Evolutionary conservation across 208 protist species (phyloP), one percentile per base, ranked within the genome.

Genomic region (Strigomonas culicis): DNA sequence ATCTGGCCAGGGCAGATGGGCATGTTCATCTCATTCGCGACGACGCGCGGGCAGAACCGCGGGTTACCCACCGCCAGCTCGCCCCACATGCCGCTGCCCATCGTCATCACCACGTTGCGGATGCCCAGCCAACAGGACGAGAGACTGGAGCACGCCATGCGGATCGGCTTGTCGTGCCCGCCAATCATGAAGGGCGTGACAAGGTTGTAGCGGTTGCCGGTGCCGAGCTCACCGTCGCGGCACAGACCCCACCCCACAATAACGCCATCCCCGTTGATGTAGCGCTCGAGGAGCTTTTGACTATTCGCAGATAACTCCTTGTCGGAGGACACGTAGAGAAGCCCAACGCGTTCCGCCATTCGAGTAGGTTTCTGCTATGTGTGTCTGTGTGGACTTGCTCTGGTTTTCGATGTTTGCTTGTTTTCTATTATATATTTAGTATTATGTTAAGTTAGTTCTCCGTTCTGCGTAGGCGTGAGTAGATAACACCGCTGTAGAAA

Each of bases 11-110:
- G 66, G 49, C 78, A 84, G 56, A 93, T 87, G 34, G 82, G 82
- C 75, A 88, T 70, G 36, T 84, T 80, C 61, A 72, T 70, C 64
- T 93, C 86, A 30, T 85, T 88, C 27, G 63, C 60, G 27, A 86
- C 72, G 17, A 89, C 73, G 28, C 75, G 69, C 10, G 82, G 78
- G 58, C 70, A 88, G 66, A 77, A 77, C 43, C 74, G 70, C 22
- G 80, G 84, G 61, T 88, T 82, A 32, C 81, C 82, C 13, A 90
- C 74, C 8, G 79, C 88, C 44, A 94, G 75, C 73, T 91, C 78
- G 17, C 88, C 88, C 85, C 88, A 94, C 67, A 77, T 80, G 22
- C 80, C 82, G 30, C 79, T 77, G 22, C 88, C 88, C 82, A 91
- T 90, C 27, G 80, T 82, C 66, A 84, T 73, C 28, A 90, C 51